A percentile compares a stretch with the other conserved stretches of the same genome.
These are phyloP conservation scores for Dendrocalamus latiflorus DNA, from an alignment of 202 grass and related monocot species.

Conservation along the genomic window DNA sequence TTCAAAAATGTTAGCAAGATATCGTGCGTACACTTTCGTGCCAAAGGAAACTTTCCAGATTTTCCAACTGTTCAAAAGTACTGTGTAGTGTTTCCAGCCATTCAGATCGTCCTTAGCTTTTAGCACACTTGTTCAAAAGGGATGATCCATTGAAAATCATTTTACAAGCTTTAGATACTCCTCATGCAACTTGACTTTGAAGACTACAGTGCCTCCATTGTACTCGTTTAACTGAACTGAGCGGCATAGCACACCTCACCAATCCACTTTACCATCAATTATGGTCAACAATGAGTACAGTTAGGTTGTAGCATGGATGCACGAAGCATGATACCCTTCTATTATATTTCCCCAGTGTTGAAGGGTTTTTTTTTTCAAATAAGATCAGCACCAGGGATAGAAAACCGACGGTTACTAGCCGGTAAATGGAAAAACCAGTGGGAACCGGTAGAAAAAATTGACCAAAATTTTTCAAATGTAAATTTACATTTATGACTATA, in stretches of 20 bases:
- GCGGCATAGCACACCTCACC: neutral
- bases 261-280: neutral
- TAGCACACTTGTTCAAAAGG: neutral
- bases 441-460: no score
- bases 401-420: no score
- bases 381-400: neutral
- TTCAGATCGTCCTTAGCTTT: neutral
- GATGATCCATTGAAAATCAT: neutral
- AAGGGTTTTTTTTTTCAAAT: neutral
- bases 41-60: neutral
- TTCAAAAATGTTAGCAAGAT: neutral
- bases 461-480: no score
- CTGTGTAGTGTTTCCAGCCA: neutral
- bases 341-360: neutral
- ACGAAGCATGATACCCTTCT: neutral
- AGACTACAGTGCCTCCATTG: neutral
- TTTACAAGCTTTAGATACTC: neutral
- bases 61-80: neutral
- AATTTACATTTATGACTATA: no score
- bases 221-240: neutral
- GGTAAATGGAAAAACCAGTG: no score
- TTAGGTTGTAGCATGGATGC: neutral
- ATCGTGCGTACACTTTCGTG: neutral
- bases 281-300: neutral
- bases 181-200: neutral